phyloP scores from a whole-genome alignment of 2,329 filamentous ascomycete genomes.

The Fusarium duplospermum region DNA sequence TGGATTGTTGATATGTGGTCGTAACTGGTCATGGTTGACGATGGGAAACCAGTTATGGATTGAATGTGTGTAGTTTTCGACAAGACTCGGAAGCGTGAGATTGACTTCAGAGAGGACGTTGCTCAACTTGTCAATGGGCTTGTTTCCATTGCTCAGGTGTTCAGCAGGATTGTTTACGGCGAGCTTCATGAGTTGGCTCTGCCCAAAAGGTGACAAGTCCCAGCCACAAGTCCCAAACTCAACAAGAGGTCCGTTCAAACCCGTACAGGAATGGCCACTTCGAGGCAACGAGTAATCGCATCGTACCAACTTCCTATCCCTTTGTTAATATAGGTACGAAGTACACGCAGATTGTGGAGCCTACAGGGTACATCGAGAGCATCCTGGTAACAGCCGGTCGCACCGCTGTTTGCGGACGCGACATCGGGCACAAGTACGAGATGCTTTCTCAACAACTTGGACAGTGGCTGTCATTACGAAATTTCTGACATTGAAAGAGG shows the following conservation, averaged over 20 bases:
- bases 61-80: background rate
- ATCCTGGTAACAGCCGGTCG: background rate
- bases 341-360: background rate
- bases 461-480: background rate
- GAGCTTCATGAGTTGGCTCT: background rate
- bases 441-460: background rate
- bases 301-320: background rate
- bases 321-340: background rate
- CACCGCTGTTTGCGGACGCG: slow-evolving; percentile 6
- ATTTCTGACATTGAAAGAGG: background rate
- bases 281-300: background rate
- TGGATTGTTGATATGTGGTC: no score
- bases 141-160: background rate
- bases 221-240: background rate
- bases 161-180: background rate
- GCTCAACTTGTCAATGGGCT: background rate
- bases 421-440: background rate
- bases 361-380: background rate
- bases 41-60: slow-evolving; percentile 1
- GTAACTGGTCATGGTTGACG: background rate
- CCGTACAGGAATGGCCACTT: background rate
- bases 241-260: background rate
- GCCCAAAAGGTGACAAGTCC: background rate
- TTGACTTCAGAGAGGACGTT: background rate
- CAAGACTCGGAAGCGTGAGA: background rate